phyloP scores from a whole-genome alignment of 441 rosid species.

The Isatis lusitanica region DNA sequence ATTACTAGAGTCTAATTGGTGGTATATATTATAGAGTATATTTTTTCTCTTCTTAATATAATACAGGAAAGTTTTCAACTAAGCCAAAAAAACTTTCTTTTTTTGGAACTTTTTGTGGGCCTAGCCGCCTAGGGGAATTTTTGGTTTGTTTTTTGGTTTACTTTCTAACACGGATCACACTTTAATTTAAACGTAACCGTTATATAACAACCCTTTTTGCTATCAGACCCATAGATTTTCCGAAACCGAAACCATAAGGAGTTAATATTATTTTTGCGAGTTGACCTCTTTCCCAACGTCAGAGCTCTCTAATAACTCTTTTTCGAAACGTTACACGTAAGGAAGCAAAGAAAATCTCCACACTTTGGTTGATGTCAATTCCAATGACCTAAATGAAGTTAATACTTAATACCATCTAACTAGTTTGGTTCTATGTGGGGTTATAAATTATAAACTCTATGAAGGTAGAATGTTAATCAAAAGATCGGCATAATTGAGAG shows the following conservation, averaged over 20 bases:
- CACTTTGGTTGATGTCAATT: conserved; percentile 35
- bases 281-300: neutral
- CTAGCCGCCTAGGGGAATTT: neutral
- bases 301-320: neutral
- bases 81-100: neutral
- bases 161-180: no score
- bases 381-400: conserved; percentile 27
- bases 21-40: neutral
- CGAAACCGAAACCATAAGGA: neutral
- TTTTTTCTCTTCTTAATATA: neutral
- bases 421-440: conserved; percentile 32
- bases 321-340: conserved; percentile 7
- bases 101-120: neutral
- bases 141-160: no score
- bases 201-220: neutral
- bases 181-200: no score
- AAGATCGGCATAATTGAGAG: conserved; percentile 26
- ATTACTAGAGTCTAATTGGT: neutral
- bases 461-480: conserved; percentile 29
- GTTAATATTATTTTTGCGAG: neutral
- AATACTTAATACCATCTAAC: conserved; percentile 24
- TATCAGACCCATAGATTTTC: neutral
- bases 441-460: conserved; percentile 24
- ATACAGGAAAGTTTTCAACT: neutral
- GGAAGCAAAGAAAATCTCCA: neutral